Evolutionary conservation across 1,284 basidiomycete genomes (phyloP).

Genomic region (Athelia sp.): DNA sequence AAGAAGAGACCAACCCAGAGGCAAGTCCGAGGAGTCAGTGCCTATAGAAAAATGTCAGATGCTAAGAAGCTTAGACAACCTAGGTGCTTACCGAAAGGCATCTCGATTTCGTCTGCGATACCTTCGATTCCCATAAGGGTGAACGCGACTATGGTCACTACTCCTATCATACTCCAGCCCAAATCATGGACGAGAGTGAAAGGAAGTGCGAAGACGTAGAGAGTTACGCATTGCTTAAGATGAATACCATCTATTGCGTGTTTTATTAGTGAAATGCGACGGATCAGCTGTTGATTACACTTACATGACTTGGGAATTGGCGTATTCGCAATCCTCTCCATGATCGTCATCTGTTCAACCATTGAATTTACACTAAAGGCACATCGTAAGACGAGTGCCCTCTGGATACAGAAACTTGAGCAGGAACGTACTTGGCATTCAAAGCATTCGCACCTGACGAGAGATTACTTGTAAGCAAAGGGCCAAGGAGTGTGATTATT

Average conservation of each 20-base stretch:
- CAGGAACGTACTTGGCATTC: slow-evolving; percentile 58
- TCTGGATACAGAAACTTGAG: slow-evolving; percentile 1
- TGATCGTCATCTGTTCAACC: slow-evolving; percentile 78
- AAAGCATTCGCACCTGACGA: slow-evolving; percentile 68
- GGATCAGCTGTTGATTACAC: too few relatives aligned
- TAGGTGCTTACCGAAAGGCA: slow-evolving; percentile 66
- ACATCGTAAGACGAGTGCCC: not conserved
- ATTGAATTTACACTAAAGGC: slow-evolving; percentile 65
- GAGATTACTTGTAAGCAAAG: not conserved
- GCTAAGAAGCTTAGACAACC: too few relatives aligned
- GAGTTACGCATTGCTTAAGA: slow-evolving; percentile 87
- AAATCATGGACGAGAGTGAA: slow-evolving; percentile 77
- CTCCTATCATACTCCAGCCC: slow-evolving; percentile 78
- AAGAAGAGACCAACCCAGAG: slow-evolving; percentile 45
- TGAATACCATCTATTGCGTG: slow-evolving; percentile 71
- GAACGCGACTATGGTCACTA: slow-evolving; percentile 80
- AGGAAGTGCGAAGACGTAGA: slow-evolving; percentile 85
- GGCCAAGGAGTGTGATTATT: not conserved
- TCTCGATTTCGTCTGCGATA: slow-evolving; percentile 88
- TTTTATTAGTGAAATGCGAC: too few relatives aligned
- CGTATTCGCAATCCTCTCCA: slow-evolving; percentile 84
- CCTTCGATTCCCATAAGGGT: slow-evolving; percentile 93
- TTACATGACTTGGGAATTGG: slow-evolving; percentile 74
- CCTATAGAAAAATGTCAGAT: too few relatives aligned
- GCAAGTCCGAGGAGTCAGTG: slow-evolving; percentile 57